A percentile compares a stretch with the other conserved stretches of the same genome.
Conservation (phyloP, 129 eudicot genomes). For the Centella asiatica region DNA sequence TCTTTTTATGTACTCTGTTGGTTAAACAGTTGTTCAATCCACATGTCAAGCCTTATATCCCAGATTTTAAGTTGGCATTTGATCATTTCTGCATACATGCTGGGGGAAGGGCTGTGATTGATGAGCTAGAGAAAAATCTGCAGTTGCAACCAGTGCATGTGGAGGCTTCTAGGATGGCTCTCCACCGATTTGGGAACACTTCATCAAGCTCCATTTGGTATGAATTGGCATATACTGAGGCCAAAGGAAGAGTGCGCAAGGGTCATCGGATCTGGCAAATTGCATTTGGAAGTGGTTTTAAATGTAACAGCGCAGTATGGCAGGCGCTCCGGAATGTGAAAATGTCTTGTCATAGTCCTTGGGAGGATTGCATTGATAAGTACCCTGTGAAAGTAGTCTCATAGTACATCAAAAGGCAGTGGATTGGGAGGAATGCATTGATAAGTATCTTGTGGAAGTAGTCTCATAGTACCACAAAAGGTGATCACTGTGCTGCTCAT, state of each 20-base stretch:
- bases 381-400: conserved; percentile 54
- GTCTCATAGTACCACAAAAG: too few species aligned
- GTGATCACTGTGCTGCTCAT: too few species aligned
- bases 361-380: conserved; percentile 66
- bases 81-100: conserved; percentile 84
- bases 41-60: conserved; percentile 56
- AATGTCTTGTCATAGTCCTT: conserved; percentile 43
- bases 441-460: too few species aligned
- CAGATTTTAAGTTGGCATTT: conserved; percentile 67
- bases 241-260: conserved; percentile 52
- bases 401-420: conserved; percentile 11
- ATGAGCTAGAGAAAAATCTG: conserved; percentile 69
- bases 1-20: conserved; percentile 52
- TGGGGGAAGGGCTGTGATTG: conserved; percentile 76
- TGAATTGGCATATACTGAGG: conserved; percentile 59
- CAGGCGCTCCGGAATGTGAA: conserved; percentile 54
- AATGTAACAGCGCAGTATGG: conserved; percentile 80
- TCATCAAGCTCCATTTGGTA: conserved; percentile 82
- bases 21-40: conserved; percentile 39
- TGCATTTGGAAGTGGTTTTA: conserved; percentile 75
- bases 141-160: conserved; percentile 48
- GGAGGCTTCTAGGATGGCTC: conserved; percentile 73
- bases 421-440: too few species aligned
- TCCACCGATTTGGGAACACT: conserved; percentile 70
- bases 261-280: conserved; percentile 74